These are phyloP conservation scores for Suillus bovinus DNA, from an alignment of 768 basidiomycete species.

Conservation along the genomic window DNA sequence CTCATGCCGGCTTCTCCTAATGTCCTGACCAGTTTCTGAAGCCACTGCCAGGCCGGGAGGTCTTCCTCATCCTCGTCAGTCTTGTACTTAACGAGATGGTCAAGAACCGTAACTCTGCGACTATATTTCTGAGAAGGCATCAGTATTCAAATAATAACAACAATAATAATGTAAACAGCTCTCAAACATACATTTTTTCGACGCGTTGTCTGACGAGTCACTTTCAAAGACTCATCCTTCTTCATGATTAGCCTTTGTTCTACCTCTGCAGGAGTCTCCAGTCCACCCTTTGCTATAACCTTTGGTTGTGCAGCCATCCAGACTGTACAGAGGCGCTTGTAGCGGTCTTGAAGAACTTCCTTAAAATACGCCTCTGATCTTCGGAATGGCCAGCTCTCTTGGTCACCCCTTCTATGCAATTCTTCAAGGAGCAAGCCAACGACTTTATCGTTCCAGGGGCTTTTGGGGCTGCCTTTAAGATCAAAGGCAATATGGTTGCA, in stretches of 20 bases:
- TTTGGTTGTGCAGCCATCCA: too few relatives aligned
- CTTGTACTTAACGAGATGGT: background rate
- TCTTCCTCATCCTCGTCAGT: background rate
- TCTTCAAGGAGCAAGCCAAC: conserved; percentile 1
- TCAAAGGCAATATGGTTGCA: conserved; percentile 5
- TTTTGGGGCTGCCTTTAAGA: background rate
- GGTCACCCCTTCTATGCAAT: background rate
- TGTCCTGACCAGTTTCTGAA: background rate
- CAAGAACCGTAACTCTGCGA: background rate
- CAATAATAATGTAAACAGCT: too few relatives aligned
- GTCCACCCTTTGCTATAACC: too few relatives aligned
- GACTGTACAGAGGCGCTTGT: conserved; percentile 11
- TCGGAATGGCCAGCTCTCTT: conserved; percentile 10
- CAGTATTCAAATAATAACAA: background rate
- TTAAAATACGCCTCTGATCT: background rate
- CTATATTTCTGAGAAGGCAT: background rate
- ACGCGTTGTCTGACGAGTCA: too few relatives aligned
- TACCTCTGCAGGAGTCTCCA: too few relatives aligned
- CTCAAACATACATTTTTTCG: too few relatives aligned
- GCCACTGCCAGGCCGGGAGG: background rate
- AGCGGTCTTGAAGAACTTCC: background rate
- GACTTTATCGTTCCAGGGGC: background rate
- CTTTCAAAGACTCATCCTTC: too few relatives aligned
- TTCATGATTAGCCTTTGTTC: too few relatives aligned
- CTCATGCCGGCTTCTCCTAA: conserved; percentile 16